Conservation (phyloP, 2,329 filamentous ascomycete genomes). For the Monosporascus sp. region DNA sequence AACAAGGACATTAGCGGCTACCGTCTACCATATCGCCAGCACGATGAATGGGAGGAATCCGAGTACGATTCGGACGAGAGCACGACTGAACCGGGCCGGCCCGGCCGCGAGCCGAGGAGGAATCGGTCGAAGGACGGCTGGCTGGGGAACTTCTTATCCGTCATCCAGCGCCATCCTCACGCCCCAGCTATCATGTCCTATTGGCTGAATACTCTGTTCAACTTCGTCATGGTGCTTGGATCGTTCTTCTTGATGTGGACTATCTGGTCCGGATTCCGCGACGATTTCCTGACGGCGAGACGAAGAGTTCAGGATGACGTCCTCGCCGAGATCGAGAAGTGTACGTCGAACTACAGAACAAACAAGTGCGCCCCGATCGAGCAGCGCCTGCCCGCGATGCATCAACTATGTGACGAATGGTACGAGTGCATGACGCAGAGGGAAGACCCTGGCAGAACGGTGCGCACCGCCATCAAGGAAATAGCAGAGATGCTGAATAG, state of each 20-base stretch:
- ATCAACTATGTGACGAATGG: conserved; percentile 72
- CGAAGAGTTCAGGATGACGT: conserved; percentile 64
- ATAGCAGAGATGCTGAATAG: conserved; percentile 91
- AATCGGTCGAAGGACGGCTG: conserved; percentile 30
- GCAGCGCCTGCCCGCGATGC: conserved; percentile 66
- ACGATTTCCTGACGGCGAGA: conserved; percentile 70
- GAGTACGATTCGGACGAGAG: conserved; percentile 48
- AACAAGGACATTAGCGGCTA: conserved; percentile 48
- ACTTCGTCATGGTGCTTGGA: conserved; percentile 51
- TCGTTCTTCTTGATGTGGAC: conserved; percentile 27
- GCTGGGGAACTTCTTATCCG: conserved; percentile 41
- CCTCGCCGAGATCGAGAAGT: conserved; percentile 67
- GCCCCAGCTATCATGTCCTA: conserved; percentile 54
- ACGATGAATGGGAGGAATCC: conserved; percentile 37
- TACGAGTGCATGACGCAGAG: conserved; percentile 83
- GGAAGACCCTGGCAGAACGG: conserved; percentile 68
- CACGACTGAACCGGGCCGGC: conserved; percentile 20
- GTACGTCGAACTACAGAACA: conserved; percentile 65
- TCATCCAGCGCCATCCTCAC: conserved; percentile 52
- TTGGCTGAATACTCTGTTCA: conserved; percentile 59
- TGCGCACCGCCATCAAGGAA: conserved; percentile 78
- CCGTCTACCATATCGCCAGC: conserved; percentile 37
- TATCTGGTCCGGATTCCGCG: conserved; percentile 64
- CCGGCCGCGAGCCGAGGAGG: conserved; percentile 14
- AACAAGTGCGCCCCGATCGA: conserved; percentile 67